Conservation (phyloP, 495 filamentous ascomycete species). For the Lasiosphaeriaceae sp. region DNA sequence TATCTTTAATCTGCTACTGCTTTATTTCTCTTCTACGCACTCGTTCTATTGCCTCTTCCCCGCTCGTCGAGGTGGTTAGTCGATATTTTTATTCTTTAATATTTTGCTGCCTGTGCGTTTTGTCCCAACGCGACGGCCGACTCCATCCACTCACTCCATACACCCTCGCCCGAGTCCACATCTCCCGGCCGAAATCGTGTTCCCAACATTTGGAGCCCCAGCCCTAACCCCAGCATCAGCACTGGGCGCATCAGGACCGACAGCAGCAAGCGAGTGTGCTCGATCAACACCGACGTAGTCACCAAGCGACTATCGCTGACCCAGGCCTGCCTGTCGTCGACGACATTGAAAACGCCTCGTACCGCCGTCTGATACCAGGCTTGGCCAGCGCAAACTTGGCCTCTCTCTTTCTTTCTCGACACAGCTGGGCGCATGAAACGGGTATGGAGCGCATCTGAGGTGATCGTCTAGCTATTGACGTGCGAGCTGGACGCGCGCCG, state of each 20-base stretch:
- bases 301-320: too few species aligned
- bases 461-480: slow-evolving; percentile 23
- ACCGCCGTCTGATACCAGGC: neutral
- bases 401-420: neutral
- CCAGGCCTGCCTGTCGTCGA: too few species aligned
- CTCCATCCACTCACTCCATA: neutral
- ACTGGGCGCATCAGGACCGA: too few species aligned
- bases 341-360: too few species aligned
- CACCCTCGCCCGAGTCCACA: slow-evolving; percentile 4
- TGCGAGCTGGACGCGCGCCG: slow-evolving; percentile 20
- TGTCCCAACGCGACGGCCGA: neutral
- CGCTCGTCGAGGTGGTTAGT: slow-evolving; percentile 7
- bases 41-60: slow-evolving; percentile 19
- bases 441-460: slow-evolving; percentile 26
- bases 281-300: too few species aligned
- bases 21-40: slow-evolving; percentile 23
- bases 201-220: neutral
- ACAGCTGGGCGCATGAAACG: slow-evolving; percentile 24
- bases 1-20: slow-evolving; percentile 13
- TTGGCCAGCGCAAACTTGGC: slow-evolving; percentile 7
- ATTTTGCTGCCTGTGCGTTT: neutral
- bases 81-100: neutral
- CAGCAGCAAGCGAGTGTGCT: too few species aligned
- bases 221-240: too few species aligned
- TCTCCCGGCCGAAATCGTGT: neutral